phyloP scores from a whole-genome alignment of 2,329 filamentous ascomycete species.

The Paramyrothecium sp. region DNA sequence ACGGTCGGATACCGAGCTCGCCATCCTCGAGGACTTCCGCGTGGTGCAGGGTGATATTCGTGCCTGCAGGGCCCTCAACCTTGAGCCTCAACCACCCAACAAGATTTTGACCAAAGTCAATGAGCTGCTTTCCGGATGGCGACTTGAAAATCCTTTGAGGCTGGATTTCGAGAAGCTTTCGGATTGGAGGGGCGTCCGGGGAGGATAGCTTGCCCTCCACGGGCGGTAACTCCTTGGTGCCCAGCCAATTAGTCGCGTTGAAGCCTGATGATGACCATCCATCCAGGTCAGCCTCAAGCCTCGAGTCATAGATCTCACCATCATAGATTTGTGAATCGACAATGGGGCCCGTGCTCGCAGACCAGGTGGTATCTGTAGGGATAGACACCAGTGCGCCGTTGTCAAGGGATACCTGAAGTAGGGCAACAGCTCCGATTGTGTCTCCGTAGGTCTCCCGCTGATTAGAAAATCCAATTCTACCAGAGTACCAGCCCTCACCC shows the following conservation, averaged over 20 bases:
- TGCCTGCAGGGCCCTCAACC: slow-evolving; percentile 32
- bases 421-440: slow-evolving; percentile 29
- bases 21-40: slow-evolving; percentile 53
- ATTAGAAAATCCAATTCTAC: slow-evolving; percentile 24
- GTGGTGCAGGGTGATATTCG: slow-evolving; percentile 45
- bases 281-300: slow-evolving; percentile 22
- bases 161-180: slow-evolving; percentile 27
- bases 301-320: slow-evolving; percentile 47
- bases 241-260: no score
- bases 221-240: no score
- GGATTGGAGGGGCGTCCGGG: slow-evolving; percentile 41
- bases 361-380: slow-evolving; percentile 36
- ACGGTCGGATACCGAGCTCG: slow-evolving; percentile 35
- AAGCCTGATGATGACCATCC: no score
- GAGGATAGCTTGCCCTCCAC: slow-evolving; percentile 32
- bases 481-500: slow-evolving; percentile 46
- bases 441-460: slow-evolving; percentile 31
- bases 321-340: slow-evolving; percentile 44
- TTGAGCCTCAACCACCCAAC: slow-evolving; percentile 47
- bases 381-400: slow-evolving; percentile 25
- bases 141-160: slow-evolving; percentile 29
- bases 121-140: slow-evolving; percentile 39
- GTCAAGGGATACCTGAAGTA: slow-evolving; percentile 31
- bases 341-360: slow-evolving; percentile 26
- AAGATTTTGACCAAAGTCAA: slow-evolving; percentile 60